These are phyloP conservation scores for Cajanus cajan DNA, from an alignment of 306 rosid species.

Conservation along the genomic window DNA sequence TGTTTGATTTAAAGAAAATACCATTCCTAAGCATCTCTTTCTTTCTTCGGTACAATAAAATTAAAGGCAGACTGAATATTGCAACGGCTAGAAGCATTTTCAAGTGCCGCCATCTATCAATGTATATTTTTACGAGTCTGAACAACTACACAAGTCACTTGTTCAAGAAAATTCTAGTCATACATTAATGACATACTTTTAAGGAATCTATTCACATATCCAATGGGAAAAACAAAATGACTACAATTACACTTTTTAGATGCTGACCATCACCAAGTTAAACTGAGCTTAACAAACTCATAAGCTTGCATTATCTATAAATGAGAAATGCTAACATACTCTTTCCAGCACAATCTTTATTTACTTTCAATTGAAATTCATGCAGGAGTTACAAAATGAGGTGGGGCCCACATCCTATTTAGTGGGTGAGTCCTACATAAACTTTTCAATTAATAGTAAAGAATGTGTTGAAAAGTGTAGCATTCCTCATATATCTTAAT, in stretches of 20 bases:
- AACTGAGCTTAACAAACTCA: not conserved
- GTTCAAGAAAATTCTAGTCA: not conserved
- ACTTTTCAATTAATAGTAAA: not conserved
- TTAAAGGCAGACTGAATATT: not conserved
- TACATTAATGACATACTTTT: not conserved
- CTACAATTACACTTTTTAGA: not conserved
- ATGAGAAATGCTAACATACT: not conserved
- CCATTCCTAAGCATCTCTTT: not conserved
- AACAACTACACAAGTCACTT: not conserved
- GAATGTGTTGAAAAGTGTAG: not conserved
- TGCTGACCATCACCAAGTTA: not conserved
- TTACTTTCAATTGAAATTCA: not conserved
- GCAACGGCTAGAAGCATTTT: not conserved
- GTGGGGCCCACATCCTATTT: not conserved
- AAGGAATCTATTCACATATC: not conserved
- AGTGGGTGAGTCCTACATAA: not conserved
- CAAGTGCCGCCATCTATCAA: not conserved
- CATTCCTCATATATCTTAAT: not conserved
- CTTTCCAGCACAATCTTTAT: not conserved
- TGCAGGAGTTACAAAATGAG: not conserved
- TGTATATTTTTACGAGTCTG: not conserved
- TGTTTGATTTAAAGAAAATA: not conserved
- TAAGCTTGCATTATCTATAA: not conserved
- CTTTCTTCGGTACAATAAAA: not conserved
- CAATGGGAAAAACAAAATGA: not conserved